Conservation (phyloP, 495 filamentous ascomycete species). For the Chaetomium cochliodes region DNA sequence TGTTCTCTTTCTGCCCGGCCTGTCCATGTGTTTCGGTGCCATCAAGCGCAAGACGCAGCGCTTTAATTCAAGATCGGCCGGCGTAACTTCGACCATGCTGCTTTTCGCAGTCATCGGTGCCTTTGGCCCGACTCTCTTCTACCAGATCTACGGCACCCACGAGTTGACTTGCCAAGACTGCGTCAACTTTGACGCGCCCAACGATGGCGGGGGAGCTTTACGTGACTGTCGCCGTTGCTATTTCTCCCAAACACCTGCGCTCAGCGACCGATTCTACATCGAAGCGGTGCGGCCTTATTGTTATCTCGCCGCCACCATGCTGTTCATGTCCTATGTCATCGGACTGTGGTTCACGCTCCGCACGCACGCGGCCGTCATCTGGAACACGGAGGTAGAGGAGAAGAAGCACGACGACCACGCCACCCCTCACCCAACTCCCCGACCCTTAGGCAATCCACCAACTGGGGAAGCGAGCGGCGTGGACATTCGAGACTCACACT, state of each 20-base stretch:
- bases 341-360: constrained; percentile 94
- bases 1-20: constrained; percentile 90
- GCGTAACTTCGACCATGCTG: constrained; percentile 97
- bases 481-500: constrained; percentile 74
- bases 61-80: constrained; percentile 96
- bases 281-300: constrained; percentile 91
- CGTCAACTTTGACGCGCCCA: constrained; percentile 45
- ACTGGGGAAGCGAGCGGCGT: constrained; percentile 43
- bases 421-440: constrained; percentile 38
- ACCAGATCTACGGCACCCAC: constrained; percentile 97
- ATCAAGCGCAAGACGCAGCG: constrained; percentile 97
- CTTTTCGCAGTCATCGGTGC: constrained; percentile 95
- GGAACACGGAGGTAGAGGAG: constrained; percentile 84
- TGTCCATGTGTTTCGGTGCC: constrained; percentile 98
- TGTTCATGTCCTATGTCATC: constrained; percentile 92
- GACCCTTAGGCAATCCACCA: constrained; percentile 42
- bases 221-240: constrained; percentile 87
- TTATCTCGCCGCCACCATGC: constrained; percentile 75
- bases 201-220: constrained; percentile 35
- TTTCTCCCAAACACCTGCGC: constrained; percentile 83
- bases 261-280: constrained; percentile 81
- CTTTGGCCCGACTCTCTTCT: constrained; percentile 98
- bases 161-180: constrained; percentile 89
- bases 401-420: constrained; percentile 62
- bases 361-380: constrained; percentile 95